A percentile compares a stretch with the other conserved stretches of the same genome.
These are phyloP conservation scores for Ascochyta koolunga DNA, from an alignment of 2,329 filamentous ascomycete genomes.

Conservation along the genomic window DNA sequence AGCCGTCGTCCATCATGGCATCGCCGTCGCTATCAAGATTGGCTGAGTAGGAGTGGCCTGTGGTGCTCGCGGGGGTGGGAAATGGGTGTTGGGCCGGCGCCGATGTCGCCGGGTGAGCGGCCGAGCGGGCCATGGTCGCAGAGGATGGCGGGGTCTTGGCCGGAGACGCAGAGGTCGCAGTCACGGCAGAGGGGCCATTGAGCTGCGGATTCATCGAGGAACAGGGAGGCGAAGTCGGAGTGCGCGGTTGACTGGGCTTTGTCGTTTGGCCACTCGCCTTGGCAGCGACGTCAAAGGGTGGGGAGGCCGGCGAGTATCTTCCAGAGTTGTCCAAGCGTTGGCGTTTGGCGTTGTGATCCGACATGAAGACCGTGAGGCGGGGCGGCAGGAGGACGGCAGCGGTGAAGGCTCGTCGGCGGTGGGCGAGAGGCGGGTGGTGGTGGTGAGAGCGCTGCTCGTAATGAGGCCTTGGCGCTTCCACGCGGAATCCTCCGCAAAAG, in stretches of 20 bases:
- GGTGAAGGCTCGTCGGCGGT: slow-evolving; percentile 15
- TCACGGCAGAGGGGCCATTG: slow-evolving; percentile 43
- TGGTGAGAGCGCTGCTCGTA: slow-evolving; percentile 28
- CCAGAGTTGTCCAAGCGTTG: slow-evolving; percentile 48
- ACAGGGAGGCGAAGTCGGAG: slow-evolving; percentile 55
- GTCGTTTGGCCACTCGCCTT: slow-evolving; percentile 46
- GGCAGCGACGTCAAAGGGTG: slow-evolving; percentile 49
- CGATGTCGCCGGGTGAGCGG: slow-evolving; percentile 43
- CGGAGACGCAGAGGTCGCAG: slow-evolving; percentile 33
- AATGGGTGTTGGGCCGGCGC: slow-evolving; percentile 40
- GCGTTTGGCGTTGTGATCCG: slow-evolving; percentile 47
- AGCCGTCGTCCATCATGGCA: slow-evolving; percentile 49
- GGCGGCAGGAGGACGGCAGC: slow-evolving; percentile 14
- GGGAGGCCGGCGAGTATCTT: slow-evolving; percentile 54
- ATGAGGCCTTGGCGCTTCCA: slow-evolving; percentile 36
- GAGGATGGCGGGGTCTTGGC: slow-evolving; percentile 53
- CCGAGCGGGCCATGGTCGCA: slow-evolving; percentile 45
- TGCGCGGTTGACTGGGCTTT: slow-evolving; percentile 54
- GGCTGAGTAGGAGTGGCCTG: slow-evolving; percentile 38
- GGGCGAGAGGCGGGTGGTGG: slow-evolving; percentile 26
- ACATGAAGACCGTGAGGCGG: slow-evolving; percentile 36
- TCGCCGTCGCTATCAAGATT: slow-evolving; percentile 52
- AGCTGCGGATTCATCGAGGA: slow-evolving; percentile 54
- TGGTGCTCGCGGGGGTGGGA: slow-evolving; percentile 49
- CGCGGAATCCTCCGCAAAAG: slow-evolving; percentile 41